Percentiles rank a stretch among this genome's conserved stretches.
Conservation (phyloP, 208 protist genomes). For the Vickermania spadyakhi region DNA sequence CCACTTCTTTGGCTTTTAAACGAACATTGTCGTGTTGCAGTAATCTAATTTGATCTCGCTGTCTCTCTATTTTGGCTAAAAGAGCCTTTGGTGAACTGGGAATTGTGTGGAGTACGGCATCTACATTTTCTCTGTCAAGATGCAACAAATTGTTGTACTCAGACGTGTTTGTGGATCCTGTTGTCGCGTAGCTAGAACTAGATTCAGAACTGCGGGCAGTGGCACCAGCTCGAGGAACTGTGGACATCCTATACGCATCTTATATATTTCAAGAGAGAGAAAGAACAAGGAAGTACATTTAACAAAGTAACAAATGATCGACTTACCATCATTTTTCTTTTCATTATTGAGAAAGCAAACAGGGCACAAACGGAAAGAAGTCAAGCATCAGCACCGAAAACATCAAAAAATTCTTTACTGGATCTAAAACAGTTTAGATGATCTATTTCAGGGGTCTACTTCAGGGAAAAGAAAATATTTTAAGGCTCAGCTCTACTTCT, state of each 20-base stretch:
- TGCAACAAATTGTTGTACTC: neutral
- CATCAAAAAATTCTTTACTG: neutral
- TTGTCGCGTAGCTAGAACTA: conserved; percentile 6
- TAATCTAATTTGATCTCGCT: conserved; percentile 48
- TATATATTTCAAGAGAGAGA: too few species aligned
- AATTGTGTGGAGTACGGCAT: conserved; percentile 20
- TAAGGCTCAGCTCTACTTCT: conserved; percentile 4
- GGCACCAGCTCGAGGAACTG: too few species aligned
- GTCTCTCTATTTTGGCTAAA: conserved; percentile 49
- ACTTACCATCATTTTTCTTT: neutral
- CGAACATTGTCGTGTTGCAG: conserved; percentile 64
- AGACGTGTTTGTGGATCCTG: neutral
- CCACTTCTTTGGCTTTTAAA: conserved; percentile 62
- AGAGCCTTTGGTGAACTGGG: conserved; percentile 66
- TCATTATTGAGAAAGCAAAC: conserved; percentile 7
- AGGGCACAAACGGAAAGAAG: neutral
- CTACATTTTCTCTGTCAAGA: conserved; percentile 8
- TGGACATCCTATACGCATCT: too few species aligned
- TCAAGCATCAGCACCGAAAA: neutral
- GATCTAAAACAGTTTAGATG: neutral
- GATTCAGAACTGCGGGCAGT: too few species aligned
- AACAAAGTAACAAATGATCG: neutral
- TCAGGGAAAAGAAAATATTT: neutral
- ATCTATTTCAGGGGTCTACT: neutral
- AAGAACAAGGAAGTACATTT: conserved; percentile 4